A percentile compares a stretch with the other conserved stretches of the same genome.
These are phyloP conservation scores for Kregervanrija fluxuum DNA, from an alignment of 805 yeast genomes.

Conservation along the genomic window DNA sequence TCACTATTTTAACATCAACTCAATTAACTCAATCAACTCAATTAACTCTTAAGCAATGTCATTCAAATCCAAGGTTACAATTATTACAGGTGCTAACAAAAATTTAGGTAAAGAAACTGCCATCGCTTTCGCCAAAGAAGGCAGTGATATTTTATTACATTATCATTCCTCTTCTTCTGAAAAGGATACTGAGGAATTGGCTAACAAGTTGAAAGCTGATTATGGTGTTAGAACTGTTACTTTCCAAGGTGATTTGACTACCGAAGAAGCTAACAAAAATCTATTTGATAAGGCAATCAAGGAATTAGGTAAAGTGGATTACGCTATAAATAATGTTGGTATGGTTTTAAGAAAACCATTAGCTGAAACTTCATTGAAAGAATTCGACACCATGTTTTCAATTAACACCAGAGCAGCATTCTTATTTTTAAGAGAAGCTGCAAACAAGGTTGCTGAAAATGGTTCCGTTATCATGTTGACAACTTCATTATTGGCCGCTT, in stretches of 20 bases:
- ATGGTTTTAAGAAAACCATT: constrained; percentile 58
- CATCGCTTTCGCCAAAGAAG: constrained; percentile 48
- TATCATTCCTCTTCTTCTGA: constrained; percentile 41
- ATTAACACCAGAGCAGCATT: constrained; percentile 56
- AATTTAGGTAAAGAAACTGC: constrained; percentile 16
- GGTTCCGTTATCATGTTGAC: constrained; percentile 53
- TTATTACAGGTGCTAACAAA: constrained; percentile 17
- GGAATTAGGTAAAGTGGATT: constrained; percentile 45
- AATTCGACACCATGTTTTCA: constrained; percentile 46
- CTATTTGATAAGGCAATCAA: constrained; percentile 40
- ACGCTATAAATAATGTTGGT: constrained; percentile 65
- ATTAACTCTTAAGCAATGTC: too few relatives aligned
- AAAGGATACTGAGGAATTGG: constrained; percentile 30
- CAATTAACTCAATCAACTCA: too few relatives aligned
- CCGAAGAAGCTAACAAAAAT: constrained; percentile 34
- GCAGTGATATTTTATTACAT: constrained; percentile 47
- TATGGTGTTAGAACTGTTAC: constrained; percentile 35
- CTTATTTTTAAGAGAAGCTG: constrained; percentile 53
- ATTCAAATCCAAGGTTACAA: constrained; percentile 1
- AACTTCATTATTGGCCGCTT: constrained; percentile 62
- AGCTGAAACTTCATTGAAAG: constrained; percentile 43
- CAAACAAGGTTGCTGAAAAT: constrained; percentile 38
- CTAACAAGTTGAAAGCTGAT: constrained; percentile 28
- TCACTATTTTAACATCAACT: too few relatives aligned
- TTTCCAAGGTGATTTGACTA: constrained; percentile 36